Evolutionary conservation across 2,329 filamentous ascomycete genomes (phyloP), one percentile per base, ranked within the genome.

Genomic region (Cadophora sp.): DNA sequence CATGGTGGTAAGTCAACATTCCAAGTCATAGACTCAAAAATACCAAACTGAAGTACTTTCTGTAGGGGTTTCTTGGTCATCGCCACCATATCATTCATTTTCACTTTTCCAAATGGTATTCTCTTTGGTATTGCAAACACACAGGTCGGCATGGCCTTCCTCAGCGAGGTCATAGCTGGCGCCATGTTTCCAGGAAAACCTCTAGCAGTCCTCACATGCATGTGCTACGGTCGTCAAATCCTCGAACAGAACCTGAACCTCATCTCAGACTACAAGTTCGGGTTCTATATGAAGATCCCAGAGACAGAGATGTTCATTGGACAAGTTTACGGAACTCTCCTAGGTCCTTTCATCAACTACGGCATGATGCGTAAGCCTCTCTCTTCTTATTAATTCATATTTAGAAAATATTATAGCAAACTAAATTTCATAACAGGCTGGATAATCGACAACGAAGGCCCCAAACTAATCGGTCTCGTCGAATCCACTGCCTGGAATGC

Each of bases 221-320:
- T 77, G 71, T 72, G 72, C 2, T 79, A 75, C 66, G 75, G 75
- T n/a, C 70, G 76, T 11, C 76, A 78, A 65, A 75, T 79, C 45
- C 70, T 79, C 27, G 76, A 76, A 60, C 78, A 80, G 64, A 74
- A 75, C 62, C 69, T 79, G 30, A 77, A 77, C 59, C 70, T 78
- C 2, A 74, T 76, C 41, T 76, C 72, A 1, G 77, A 79, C 64
- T 78, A 76, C 68, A 79, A 79, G 55, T 79, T 79, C 39, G 78
- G 77, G 4, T 79, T 78, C 68, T 79, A 79, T 71, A 79, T 79
- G 77, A 79, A 78, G 66, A 77, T 79, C 24, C 78, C 78, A 8
- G 76, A 79, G 66, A 72, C 64, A 43, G 76, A 78, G 66, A 78
- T 79, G 76, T 79, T 79, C 56, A 73, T 73, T 60, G 76, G 70